Conservation (phyloP, 2,329 filamentous ascomycete species). For the Tolypocladium amazonense region DNA sequence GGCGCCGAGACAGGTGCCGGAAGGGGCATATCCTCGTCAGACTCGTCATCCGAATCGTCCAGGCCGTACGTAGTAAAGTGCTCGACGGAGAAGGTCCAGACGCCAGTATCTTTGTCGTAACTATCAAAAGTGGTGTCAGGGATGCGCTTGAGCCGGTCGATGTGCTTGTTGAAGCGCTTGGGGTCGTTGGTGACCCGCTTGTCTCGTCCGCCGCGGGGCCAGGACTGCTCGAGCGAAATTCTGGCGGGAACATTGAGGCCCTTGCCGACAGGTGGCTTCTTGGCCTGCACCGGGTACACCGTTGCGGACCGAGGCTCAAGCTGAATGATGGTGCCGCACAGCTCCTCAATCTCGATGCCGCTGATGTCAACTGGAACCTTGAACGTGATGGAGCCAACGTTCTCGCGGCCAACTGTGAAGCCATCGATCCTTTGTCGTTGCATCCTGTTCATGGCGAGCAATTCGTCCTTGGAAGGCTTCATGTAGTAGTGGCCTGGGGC, state of each 20-base stretch:
- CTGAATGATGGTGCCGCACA: constrained; percentile 66
- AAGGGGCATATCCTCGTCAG: constrained; percentile 34
- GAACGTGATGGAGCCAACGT: constrained; percentile 75
- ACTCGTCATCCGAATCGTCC: constrained; percentile 67
- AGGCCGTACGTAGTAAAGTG: constrained; percentile 95
- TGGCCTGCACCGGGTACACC: constrained; percentile 67
- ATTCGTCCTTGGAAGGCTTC: constrained; percentile 61
- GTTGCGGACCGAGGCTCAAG: constrained; percentile 72
- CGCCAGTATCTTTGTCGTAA: constrained; percentile 70
- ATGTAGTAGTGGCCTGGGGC: constrained; percentile 79
- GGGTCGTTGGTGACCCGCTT: constrained; percentile 43
- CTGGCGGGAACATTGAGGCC: constrained; percentile 85
- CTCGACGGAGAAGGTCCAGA: constrained; percentile 88
- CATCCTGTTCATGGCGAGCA: constrained; percentile 69
- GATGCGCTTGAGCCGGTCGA: constrained; percentile 71
- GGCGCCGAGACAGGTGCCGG: constrained; percentile 14
- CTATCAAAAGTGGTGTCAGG: constrained; percentile 69
- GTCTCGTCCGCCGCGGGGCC: constrained; percentile 58
- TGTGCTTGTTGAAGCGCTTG: constrained; percentile 67
- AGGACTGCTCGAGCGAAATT: constrained; percentile 86
- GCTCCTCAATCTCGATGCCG: constrained; percentile 65
- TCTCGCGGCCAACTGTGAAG: constrained; percentile 74
- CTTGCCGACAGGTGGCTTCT: constrained; percentile 76
- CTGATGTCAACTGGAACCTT: constrained; percentile 74
- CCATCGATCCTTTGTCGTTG: constrained; percentile 64